Conservation (phyloP, 2,329 filamentous ascomycete genomes). For the Ophiostoma triangulosporum region DNA sequence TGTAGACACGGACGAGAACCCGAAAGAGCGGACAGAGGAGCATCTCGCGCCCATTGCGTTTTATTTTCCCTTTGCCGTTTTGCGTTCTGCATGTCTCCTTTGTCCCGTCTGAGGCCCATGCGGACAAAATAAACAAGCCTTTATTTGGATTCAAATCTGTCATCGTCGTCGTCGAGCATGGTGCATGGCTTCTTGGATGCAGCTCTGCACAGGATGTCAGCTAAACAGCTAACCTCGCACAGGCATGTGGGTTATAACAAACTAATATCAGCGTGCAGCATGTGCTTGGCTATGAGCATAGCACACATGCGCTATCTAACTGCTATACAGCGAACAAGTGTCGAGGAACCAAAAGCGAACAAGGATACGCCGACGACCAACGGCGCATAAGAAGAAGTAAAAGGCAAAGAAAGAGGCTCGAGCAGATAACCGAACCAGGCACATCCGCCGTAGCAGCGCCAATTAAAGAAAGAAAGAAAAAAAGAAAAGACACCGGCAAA, state of each 20-base stretch:
- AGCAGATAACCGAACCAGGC: not conserved
- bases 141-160: not conserved
- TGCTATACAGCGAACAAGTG: not conserved
- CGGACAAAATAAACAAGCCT: conserved; percentile 2
- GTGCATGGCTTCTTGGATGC: not conserved
- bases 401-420: not conserved
- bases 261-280: not conserved
- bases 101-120: not conserved
- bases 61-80: not conserved
- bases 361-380: not conserved
- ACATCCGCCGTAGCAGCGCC: not conserved
- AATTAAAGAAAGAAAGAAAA: not conserved
- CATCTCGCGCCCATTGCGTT: conserved; percentile 1
- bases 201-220: not conserved
- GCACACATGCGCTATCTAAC: not conserved
- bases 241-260: not conserved
- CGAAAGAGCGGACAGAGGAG: not conserved
- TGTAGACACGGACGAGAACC: conserved; percentile 45
- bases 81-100: not conserved
- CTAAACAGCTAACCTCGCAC: not conserved
- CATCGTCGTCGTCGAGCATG: no score
- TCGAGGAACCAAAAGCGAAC: not conserved
- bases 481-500: not conserved
- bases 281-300: not conserved
- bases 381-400: not conserved